phyloP scores from a whole-genome alignment of 2,329 filamentous ascomycete species.

The Fusarium anguioides region DNA sequence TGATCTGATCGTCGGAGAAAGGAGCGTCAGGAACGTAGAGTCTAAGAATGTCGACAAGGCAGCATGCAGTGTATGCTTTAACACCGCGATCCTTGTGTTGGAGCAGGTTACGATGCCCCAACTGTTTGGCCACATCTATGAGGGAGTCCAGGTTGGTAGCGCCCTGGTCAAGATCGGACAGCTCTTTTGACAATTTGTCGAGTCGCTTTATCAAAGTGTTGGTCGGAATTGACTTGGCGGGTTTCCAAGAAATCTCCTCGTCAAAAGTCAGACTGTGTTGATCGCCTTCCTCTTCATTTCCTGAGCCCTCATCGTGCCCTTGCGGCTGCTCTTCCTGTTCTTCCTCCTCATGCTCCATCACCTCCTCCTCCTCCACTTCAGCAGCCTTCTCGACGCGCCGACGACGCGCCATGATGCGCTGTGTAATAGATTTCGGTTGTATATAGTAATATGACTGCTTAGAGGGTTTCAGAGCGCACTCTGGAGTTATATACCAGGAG shows the following conservation, averaged over 20 bases:
- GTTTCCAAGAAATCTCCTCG: conserved; percentile 88
- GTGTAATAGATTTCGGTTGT: conserved; percentile 8
- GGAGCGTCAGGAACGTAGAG: conserved; percentile 95
- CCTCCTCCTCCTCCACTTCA: conserved; percentile 46
- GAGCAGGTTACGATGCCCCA: conserved; percentile 83
- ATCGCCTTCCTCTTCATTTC: conserved; percentile 44
- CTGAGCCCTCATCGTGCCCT: conserved; percentile 29
- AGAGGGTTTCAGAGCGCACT: background rate
- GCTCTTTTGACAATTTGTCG: conserved; percentile 82
- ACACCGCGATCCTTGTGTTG: conserved; percentile 95
- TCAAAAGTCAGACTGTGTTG: conserved; percentile 75
- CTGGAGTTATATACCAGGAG: background rate
- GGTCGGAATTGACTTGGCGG: conserved; percentile 88
- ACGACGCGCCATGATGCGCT: conserved; percentile 52
- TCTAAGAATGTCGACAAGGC: conserved; percentile 91
- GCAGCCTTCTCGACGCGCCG: conserved; percentile 49
- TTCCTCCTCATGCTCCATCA: conserved; percentile 44
- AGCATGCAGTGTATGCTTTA: conserved; percentile 87
- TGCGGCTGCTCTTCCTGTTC: conserved; percentile 28
- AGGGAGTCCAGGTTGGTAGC: conserved; percentile 86
- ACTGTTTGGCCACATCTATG: conserved; percentile 82
- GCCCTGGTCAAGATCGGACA: conserved; percentile 88
- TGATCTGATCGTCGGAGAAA: conserved; percentile 88
- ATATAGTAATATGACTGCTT: background rate
- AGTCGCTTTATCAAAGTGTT: conserved; percentile 84